Evolutionary conservation across 2,329 filamentous ascomycete species (phyloP).

Genomic region (Colletotrichum acutatum): DNA sequence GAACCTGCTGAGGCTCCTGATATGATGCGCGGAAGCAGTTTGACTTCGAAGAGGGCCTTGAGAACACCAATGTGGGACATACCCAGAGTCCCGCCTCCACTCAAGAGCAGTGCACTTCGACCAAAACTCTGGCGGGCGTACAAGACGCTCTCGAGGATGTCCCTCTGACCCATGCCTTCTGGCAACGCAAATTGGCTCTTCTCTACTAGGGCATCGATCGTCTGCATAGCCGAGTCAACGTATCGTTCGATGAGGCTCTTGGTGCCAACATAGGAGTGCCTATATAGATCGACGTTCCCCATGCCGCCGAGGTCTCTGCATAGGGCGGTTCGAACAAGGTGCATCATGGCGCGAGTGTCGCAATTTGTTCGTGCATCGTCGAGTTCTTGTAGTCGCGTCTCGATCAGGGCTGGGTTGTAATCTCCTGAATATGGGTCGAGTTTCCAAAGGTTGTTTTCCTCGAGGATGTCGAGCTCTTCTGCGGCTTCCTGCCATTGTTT

Average conservation of each 20-base stretch:
- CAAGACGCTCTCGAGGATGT: slow-evolving; percentile 74
- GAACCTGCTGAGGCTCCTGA: slow-evolving; percentile 89
- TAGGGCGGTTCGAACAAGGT: slow-evolving; percentile 82
- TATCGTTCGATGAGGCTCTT: slow-evolving; percentile 90
- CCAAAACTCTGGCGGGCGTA: slow-evolving; percentile 83
- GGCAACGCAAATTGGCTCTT: slow-evolving; percentile 59
- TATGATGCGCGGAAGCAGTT: slow-evolving; percentile 84
- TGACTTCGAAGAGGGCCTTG: slow-evolving; percentile 80
- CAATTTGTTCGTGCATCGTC: slow-evolving; percentile 78
- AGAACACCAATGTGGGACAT: slow-evolving; percentile 93
- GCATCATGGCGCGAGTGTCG: slow-evolving; percentile 82
- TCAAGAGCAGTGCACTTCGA: slow-evolving; percentile 84
- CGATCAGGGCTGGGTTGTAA: slow-evolving; percentile 77
- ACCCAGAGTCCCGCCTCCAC: slow-evolving; percentile 88
- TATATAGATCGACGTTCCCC: slow-evolving; percentile 85
- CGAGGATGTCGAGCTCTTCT: slow-evolving; percentile 79
- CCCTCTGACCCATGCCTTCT: slow-evolving; percentile 67
- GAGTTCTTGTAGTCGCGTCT: slow-evolving; percentile 76
- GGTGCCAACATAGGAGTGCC: slow-evolving; percentile 85
- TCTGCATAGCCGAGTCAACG: slow-evolving; percentile 80
- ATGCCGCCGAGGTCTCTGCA: slow-evolving; percentile 87
- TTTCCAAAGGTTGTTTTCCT: slow-evolving; percentile 88
- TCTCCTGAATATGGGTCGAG: slow-evolving; percentile 68
- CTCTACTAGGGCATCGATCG: slow-evolving; percentile 78
- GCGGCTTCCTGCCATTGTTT: slow-evolving; percentile 82